These are phyloP conservation scores for Papiliotrema terrestris DNA, from an alignment of 1,284 basidiomycete genomes.

Conservation along the genomic window DNA sequence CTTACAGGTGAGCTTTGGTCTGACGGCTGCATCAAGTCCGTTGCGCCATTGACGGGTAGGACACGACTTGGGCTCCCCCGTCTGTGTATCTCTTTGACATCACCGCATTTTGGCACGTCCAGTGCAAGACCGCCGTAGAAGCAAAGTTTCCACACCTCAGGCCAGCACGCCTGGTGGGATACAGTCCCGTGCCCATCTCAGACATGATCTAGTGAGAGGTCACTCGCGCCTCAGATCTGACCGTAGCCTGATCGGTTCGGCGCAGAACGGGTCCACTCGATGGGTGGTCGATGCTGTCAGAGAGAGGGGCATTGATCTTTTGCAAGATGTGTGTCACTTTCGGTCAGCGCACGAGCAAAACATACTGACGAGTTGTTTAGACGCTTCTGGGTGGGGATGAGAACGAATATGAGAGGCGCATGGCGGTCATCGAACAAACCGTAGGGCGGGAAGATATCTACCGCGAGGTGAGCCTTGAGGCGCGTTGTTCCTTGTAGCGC, in stretches of 20 bases:
- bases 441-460: not conserved
- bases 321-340: too few species aligned
- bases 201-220: conserved; percentile 4
- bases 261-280: not conserved
- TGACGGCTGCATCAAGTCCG: too few species aligned
- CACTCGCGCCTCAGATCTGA: not conserved
- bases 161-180: conserved; percentile 6
- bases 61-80: conserved; percentile 10
- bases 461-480: not conserved
- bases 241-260: not conserved
- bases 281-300: not conserved
- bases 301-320: too few species aligned
- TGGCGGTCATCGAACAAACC: too few species aligned
- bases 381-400: too few species aligned
- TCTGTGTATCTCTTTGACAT: conserved; percentile 13
- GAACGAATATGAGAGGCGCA: too few species aligned
- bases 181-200: conserved; percentile 7
- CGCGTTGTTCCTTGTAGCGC: not conserved
- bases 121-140: conserved; percentile 9
- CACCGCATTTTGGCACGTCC: conserved; percentile 9
- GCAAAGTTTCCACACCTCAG: conserved; percentile 15
- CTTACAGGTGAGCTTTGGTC: not conserved
- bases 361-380: too few species aligned
- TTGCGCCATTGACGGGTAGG: not conserved
- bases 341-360: too few species aligned